Percentiles rank a stretch among this genome's conserved stretches.
Conservation (phyloP, 1,139 yeast species). For the Scheffersomyces lignicola region DNA sequence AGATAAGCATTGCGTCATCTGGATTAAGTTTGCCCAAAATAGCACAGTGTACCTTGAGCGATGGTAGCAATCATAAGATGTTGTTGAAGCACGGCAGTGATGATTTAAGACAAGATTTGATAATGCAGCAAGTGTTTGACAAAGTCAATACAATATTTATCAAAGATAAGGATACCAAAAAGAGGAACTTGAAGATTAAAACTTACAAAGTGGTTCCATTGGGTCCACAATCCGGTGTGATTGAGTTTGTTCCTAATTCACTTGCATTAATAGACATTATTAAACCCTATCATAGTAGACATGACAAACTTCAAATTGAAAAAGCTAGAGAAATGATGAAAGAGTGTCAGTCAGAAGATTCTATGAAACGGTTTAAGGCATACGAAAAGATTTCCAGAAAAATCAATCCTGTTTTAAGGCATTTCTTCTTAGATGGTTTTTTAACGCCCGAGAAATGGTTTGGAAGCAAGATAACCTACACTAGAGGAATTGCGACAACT, state of each 20-base stretch:
- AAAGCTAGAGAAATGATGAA: slow-evolving; percentile 71
- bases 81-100: slow-evolving; percentile 85
- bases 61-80: slow-evolving; percentile 59
- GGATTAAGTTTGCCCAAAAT: slow-evolving; percentile 91
- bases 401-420: slow-evolving; percentile 66
- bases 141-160: slow-evolving; percentile 75
- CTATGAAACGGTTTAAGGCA: slow-evolving; percentile 45
- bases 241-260: slow-evolving; percentile 86
- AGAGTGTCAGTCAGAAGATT: slow-evolving; percentile 48
- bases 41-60: slow-evolving; percentile 49
- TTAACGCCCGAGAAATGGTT: slow-evolving; percentile 74
- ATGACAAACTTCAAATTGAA: slow-evolving; percentile 44
- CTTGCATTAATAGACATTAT: slow-evolving; percentile 69
- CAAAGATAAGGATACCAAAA: slow-evolving; percentile 56
- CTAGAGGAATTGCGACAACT: slow-evolving; percentile 78
- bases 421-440: slow-evolving; percentile 72
- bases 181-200: slow-evolving; percentile 59
- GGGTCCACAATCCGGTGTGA: slow-evolving; percentile 84
- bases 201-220: slow-evolving; percentile 91
- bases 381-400: slow-evolving; percentile 51
- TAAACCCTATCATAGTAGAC: slow-evolving; percentile 52
- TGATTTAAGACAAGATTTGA: slow-evolving; percentile 91
- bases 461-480: slow-evolving; percentile 59
- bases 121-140: slow-evolving; percentile 95
- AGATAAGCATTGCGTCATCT: slow-evolving; percentile 62